Evolutionary conservation across 805 yeast genomes (phyloP), one percentile per base, ranked within the genome.

Genomic region (Danielozyma ontarioensis): DNA sequence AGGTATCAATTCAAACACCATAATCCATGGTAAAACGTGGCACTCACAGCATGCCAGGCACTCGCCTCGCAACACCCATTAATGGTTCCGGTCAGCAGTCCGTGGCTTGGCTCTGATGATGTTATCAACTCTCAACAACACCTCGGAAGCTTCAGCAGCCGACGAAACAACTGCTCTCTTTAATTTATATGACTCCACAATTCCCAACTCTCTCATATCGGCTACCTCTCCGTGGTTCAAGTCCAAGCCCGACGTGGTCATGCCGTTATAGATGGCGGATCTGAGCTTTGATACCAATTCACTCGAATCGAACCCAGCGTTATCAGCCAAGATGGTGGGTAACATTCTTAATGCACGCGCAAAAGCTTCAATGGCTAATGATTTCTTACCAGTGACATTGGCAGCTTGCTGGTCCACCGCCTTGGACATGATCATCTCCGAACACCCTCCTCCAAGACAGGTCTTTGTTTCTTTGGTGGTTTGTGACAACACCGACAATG

Each of bases 81-180:
- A 60, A 39, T 55, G 67, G 45, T 76, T 80, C 70, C 96, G 76
- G 65, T 84, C 90, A 26, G 97, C 96, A 28, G 98, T 89, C 64
- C 98, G 76, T 43, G 99, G 98, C 59, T 85, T 89, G 22, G 98
- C 97, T 47, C 96, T 80, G 43, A 93, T 86, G 45, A 93, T 93
- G 61, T 93, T 90, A 58, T 93, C 99, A 27, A 93, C 99, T 57
- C 99, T 79, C 51, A 93, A 67, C 45, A 93, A 73, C 30, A 93
- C 89, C 67, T 93, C 97, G 4, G 97, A 94, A 21, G 98, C 98
- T 67, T 93, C 99, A n/a, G 95, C 72, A 4, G 98, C 97, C 29
- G 94, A 81, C 11, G 88, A 76, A 13, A 93, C 97, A 12, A 94
- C 98, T 2, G 97, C 95, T 43, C 77, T 73, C 66, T 93, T 93